Percentiles rank a stretch among this genome's conserved stretches.
phyloP scores from a whole-genome alignment of 225 moss, liverwort and hornwort genomes.

The Bryum argenteum region DNA sequence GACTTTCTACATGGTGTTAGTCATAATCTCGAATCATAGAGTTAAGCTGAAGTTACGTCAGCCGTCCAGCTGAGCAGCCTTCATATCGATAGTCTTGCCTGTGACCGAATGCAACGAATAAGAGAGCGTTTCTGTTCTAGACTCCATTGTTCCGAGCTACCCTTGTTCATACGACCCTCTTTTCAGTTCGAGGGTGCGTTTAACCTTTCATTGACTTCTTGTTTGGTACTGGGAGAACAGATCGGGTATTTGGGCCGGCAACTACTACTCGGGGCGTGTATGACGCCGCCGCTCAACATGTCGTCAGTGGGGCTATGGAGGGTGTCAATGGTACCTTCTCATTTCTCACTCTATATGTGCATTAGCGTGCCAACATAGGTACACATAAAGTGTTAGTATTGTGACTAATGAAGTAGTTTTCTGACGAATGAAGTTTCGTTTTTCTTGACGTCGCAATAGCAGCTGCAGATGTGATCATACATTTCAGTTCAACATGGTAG shows the following conservation, averaged over 20 bases:
- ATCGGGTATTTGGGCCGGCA: conserved; percentile 96
- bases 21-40: conserved; percentile 1
- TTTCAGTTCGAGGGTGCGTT: conserved; percentile 16
- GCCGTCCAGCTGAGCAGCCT: not conserved
- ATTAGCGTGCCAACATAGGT: conserved; percentile 10
- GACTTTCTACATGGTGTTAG: conserved; percentile 6
- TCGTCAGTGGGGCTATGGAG: conserved; percentile 96
- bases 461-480: not conserved
- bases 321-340: conserved; percentile 82
- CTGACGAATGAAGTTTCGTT: conserved; percentile 4
- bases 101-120: conserved; percentile 21
- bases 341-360: conserved; percentile 15
- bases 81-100: conserved; percentile 12
- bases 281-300: conserved; percentile 94
- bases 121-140: conserved; percentile 11
- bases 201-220: conserved; percentile 17
- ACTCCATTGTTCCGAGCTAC: conserved; percentile 11
- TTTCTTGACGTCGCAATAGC: not conserved
- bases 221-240: conserved; percentile 50
- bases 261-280: conserved; percentile 95
- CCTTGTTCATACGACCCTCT: conserved; percentile 1
- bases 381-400: no score
- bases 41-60: conserved; percentile 19
- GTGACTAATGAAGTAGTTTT: conserved; percentile 7
- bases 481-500: not conserved